Evolutionary conservation across 2,329 filamentous ascomycete species (phyloP).

Genomic region (Fusarium sp.): DNA sequence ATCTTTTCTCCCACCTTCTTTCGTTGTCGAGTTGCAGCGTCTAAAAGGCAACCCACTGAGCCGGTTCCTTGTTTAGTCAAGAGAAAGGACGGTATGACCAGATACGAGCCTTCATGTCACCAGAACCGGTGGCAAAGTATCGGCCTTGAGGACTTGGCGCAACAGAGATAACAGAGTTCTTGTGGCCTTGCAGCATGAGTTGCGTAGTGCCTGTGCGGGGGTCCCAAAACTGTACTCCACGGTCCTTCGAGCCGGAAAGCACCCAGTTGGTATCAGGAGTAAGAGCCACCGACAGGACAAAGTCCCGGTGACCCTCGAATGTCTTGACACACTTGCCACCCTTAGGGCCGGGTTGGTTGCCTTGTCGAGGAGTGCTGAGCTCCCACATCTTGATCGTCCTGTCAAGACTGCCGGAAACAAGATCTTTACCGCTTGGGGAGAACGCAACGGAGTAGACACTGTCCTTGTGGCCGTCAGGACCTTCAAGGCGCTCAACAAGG

Average conservation of each 20-base stretch:
- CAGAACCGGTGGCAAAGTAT: slow-evolving; percentile 94
- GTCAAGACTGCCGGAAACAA: slow-evolving; percentile 94
- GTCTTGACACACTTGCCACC: slow-evolving; percentile 95
- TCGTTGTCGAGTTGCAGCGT: slow-evolving; percentile 14
- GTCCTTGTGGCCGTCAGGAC: slow-evolving; percentile 93
- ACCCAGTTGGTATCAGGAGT: slow-evolving; percentile 97
- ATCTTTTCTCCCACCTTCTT: slow-evolving; percentile 18
- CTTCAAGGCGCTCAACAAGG: slow-evolving; percentile 91
- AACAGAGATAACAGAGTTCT: slow-evolving; percentile 98
- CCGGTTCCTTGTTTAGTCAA: slow-evolving; percentile 43
- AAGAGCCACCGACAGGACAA: slow-evolving; percentile 93
- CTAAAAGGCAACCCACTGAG: slow-evolving; percentile 29
- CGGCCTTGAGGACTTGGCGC: slow-evolving; percentile 89
- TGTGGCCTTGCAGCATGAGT: slow-evolving; percentile 98
- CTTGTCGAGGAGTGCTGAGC: slow-evolving; percentile 77
- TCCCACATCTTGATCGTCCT: slow-evolving; percentile 99
- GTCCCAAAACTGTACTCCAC: slow-evolving; percentile 99
- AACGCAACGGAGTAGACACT: slow-evolving; percentile 98
- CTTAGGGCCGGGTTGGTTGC: slow-evolving; percentile 75
- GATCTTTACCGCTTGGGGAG: slow-evolving; percentile 89
- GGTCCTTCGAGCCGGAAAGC: slow-evolving; percentile 95
- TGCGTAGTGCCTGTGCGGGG: slow-evolving; percentile 92
- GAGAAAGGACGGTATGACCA: slow-evolving; percentile 79
- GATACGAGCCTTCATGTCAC: slow-evolving; percentile 97
- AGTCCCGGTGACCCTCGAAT: slow-evolving; percentile 98